Evolutionary conservation across 73 alveolate genomes (phyloP), one percentile per base, ranked within the genome.

Genomic region (Paramecium sexaurelia): DNA sequence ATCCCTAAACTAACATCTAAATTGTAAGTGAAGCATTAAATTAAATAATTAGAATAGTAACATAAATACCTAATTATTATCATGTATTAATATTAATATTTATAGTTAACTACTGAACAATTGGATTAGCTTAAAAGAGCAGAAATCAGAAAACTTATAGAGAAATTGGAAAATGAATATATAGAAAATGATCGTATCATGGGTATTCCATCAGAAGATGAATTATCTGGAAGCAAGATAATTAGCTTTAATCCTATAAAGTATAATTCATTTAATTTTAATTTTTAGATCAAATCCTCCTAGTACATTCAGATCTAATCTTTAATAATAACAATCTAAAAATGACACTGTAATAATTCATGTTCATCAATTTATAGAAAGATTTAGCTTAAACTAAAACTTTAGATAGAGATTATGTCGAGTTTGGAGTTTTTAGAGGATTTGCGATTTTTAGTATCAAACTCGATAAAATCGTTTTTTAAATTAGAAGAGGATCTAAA

Each of bases 171-270:
- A 61, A 61, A 61, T 32, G 41, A 61, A 32, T 61, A 61, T n/a
- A 61, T 61, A 13, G 83, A 61, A 61, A 61, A 61, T 13, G 83
- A 24, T 4, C 47, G 83, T 29, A 15, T 17, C 0, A 24, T 61
- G 26, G 83, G 83, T 22, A 29, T 10, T 11, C 83, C 83, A 22
- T 61, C 83, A 22, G 83, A 61, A 0, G 83, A 61, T 61, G 83
- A 61, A 1, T 32, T 1, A 61, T 22, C 43, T 61, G 83, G 83
- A 6, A 61, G 83, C 47, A 61, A 19, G 45, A 61, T 61, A 26
- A 6, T 22, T 26, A 32, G n/a, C 17, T 26, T 26, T 26, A 61
- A 61, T 61, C 47, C 43, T 61, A 61, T 29, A 17, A 61, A 32
- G 83, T 61, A 61, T 61, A 32, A 29, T 8, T 61, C 3, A 35